Evolutionary conservation across 2,329 filamentous ascomycete genomes (phyloP).

Genomic region (Atkinsonella texensis): DNA sequence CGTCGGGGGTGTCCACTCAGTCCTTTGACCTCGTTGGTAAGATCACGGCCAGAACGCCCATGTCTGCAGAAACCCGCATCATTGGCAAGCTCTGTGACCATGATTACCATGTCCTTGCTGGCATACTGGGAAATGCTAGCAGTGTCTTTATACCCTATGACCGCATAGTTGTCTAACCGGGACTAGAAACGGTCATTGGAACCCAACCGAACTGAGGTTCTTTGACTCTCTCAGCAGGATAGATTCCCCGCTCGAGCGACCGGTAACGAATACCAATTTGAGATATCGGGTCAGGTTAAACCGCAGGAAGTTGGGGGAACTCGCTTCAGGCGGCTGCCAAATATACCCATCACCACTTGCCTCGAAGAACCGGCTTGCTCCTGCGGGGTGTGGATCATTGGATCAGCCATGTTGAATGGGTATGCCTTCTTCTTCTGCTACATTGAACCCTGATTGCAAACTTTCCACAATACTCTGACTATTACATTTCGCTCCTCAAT

Average conservation of each 20-base stretch:
- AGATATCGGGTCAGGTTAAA: background rate
- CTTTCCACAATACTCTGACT: background rate
- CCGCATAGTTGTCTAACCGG: slow-evolving; percentile 12
- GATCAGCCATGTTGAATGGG: slow-evolving; percentile 23
- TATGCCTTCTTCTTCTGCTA: slow-evolving; percentile 20
- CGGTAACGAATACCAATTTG: background rate
- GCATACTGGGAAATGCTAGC: background rate
- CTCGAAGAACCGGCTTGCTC: slow-evolving; percentile 11
- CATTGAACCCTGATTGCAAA: slow-evolving; percentile 1
- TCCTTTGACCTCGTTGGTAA: slow-evolving; percentile 3
- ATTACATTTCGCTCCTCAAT: background rate
- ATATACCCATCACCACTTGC: slow-evolving; percentile 7
- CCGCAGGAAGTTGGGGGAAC: background rate
- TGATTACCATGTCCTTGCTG: background rate
- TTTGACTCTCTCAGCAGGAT: background rate
- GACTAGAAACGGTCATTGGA: slow-evolving; percentile 11
- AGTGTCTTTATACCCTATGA: background rate
- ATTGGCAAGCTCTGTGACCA: background rate
- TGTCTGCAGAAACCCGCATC: background rate
- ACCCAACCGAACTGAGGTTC: slow-evolving; percentile 15
- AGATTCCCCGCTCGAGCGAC: background rate
- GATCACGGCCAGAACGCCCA: slow-evolving; percentile 1
- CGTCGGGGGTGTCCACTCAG: background rate
- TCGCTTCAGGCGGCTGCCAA: slow-evolving; percentile 1
- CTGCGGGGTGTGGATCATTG: slow-evolving; percentile 9